Evolutionary conservation across 2,329 filamentous ascomycete species (phyloP).

Genomic region (Neocucurbitaria cava): DNA sequence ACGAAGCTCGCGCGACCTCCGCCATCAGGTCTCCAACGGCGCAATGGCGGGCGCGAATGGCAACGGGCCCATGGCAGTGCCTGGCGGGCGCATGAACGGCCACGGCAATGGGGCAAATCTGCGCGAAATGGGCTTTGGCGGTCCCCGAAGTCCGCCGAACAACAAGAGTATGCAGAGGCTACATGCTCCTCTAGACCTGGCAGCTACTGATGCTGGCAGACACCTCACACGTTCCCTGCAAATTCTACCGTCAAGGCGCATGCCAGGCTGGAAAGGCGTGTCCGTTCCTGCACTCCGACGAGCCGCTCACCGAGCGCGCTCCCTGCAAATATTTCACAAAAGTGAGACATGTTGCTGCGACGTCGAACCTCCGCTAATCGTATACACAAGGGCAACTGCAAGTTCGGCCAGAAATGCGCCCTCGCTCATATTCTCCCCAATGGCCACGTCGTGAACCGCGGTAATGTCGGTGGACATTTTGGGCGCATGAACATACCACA

Average conservation of each 20-base stretch:
- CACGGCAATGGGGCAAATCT: conserved; percentile 39
- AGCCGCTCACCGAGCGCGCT: conserved; percentile 81
- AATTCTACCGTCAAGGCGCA: conserved; percentile 96
- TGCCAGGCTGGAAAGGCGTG: conserved; percentile 96
- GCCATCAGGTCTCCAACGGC: conserved; percentile 35
- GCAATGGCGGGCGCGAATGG: conserved; percentile 45
- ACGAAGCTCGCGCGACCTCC: conserved; percentile 41
- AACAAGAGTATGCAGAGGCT: conserved; percentile 53
- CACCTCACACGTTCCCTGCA: conserved; percentile 97
- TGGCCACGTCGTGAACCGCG: conserved; percentile 86
- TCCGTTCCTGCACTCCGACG: conserved; percentile 93
- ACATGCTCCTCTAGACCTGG: not conserved
- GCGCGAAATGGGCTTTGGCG: conserved; percentile 49
- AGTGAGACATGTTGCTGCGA: conserved; percentile 59
- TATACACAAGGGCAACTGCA: conserved; percentile 90
- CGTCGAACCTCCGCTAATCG: not conserved
- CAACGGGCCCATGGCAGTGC: conserved; percentile 47
- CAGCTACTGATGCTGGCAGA: conserved; percentile 61
- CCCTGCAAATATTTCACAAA: conserved; percentile 99
- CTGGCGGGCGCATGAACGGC: conserved; percentile 42
- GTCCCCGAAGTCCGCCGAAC: conserved; percentile 57
- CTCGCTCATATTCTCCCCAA: conserved; percentile 95
- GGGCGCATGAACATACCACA: conserved; percentile 71
- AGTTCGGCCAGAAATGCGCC: conserved; percentile 97
- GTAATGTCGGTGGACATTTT: conserved; percentile 61